Evolutionary conservation across 495 filamentous ascomycete genomes (phyloP).

Genomic region (Trichoderma asperelloides): DNA sequence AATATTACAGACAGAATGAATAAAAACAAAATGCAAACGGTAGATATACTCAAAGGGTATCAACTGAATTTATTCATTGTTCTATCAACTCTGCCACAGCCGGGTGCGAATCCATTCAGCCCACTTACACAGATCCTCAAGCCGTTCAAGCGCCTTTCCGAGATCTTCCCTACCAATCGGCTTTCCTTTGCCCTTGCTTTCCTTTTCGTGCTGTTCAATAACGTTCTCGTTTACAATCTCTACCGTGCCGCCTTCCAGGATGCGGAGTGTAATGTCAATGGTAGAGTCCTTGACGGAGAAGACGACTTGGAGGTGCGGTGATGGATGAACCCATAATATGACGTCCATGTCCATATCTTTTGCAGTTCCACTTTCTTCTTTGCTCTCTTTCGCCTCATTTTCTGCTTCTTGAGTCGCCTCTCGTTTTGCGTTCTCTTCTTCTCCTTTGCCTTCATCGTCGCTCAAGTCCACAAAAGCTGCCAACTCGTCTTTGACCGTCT

Average conservation of each 20-base stretch:
- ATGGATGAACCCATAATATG: conserved; percentile 33
- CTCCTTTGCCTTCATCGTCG: not conserved
- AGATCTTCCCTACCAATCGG: conserved; percentile 21
- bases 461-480: not conserved
- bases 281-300: conserved; percentile 38
- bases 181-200: conserved; percentile 14
- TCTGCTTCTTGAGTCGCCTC: not conserved
- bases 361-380: not conserved
- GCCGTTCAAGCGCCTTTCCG: conserved; percentile 27
- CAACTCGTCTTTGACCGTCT: conserved; percentile 16
- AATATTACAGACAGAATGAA: not conserved
- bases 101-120: conserved; percentile 42
- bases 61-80: not conserved
- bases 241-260: conserved; percentile 54
- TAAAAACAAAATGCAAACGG: not conserved
- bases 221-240: conserved; percentile 22
- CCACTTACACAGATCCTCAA: conserved; percentile 47
- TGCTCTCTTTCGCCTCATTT: not conserved
- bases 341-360: conserved; percentile 35
- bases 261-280: conserved; percentile 45
- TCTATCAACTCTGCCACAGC: conserved; percentile 18
- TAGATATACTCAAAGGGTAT: conserved; percentile 1
- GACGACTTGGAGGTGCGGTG: conserved; percentile 37
- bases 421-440: not conserved
- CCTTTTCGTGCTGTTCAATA: conserved; percentile 10